These are phyloP conservation scores for Triadica sebifera DNA, from an alignment of 345 rosid genomes.

Conservation along the genomic window DNA sequence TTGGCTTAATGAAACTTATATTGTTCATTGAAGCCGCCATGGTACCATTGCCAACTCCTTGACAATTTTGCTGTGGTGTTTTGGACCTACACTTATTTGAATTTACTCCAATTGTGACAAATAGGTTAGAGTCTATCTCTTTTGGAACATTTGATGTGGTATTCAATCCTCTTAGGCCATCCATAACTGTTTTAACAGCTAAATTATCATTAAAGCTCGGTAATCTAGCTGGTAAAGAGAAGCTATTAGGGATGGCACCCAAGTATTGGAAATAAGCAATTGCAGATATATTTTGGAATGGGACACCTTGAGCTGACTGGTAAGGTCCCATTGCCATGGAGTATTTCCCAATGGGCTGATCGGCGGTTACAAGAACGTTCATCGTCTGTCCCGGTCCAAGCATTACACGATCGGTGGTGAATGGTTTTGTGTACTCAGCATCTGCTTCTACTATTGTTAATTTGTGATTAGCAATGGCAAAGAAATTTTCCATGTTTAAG, in stretches of 20 bases:
- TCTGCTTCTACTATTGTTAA: conserved; percentile 78
- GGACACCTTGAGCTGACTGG: conserved; percentile 49
- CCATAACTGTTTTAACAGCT: conserved; percentile 77
- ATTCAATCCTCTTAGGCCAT: conserved; percentile 65
- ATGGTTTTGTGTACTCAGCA: conserved; percentile 79
- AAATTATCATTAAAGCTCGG: conserved; percentile 62
- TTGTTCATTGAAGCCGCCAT: conserved; percentile 90
- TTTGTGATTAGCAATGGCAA: conserved; percentile 74
- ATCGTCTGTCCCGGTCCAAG: conserved; percentile 89
- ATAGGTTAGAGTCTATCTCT: conserved; percentile 52
- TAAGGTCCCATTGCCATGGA: conserved; percentile 86
- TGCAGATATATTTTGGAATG: conserved; percentile 68
- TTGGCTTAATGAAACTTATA: conserved; percentile 62
- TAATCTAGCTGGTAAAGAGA: conserved; percentile 58
- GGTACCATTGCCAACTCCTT: conserved; percentile 46
- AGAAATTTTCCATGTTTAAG: conserved; percentile 77
- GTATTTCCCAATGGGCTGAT: conserved; percentile 67
- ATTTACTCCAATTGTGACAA: conserved; percentile 64
- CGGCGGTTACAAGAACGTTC: conserved; percentile 73
- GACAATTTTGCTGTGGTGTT: conserved; percentile 53
- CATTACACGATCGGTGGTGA: conserved; percentile 65
- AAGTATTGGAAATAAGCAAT: conserved; percentile 59
- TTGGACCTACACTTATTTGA: conserved; percentile 62
- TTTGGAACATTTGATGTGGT: conserved; percentile 47
- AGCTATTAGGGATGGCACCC: conserved; percentile 50